Evolutionary conservation across 805 yeast genomes (phyloP), one percentile per base, ranked within the genome.

Genomic region (Saturnispora ahearnii): DNA sequence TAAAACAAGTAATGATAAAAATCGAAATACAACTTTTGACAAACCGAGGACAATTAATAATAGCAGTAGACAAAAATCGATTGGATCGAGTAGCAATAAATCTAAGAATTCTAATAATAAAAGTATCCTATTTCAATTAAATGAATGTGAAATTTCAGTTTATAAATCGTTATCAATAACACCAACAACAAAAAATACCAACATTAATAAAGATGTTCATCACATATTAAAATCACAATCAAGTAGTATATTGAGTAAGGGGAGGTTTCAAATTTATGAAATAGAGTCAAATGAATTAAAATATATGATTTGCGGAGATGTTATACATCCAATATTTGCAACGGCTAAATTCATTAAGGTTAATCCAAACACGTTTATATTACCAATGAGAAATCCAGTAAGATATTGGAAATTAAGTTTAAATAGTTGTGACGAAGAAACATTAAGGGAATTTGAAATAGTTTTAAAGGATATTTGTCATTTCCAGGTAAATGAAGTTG

Each of bases 311-410:
- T 83, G 88, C 65, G 89, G 86, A 0, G 70, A 79, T 5, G 77
- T 87, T 36, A 76, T 85, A 2, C 85, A 85, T 59, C 95, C 96
- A 4, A 74, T 87, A 12, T 66, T 87, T 47, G 87, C 88, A 3
- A 77, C 73, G 53, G 62, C 82, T 48, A 76, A 79, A 56, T 70
- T 87, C 2, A 62, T 84, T 52, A 68, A 85, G 56, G 71, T 74
- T 10, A 66, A 68, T 22, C 54, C 51, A 44, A 70, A 69, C 45
- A 76, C 73, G 56, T 82, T 82, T 56, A 71, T 83, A 2, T 61
- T 86, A 15, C 82, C 88, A 0, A 71, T 87, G 51, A 78, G 78
- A 28, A 85, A 84, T 57, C 95, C 95, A 0, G 83, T 80, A 54
- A 68, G 91, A 57, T 84, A 79, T 63, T 87, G 95, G 95, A 73